Percentiles rank a stretch among this genome's conserved stretches.
Conservation (phyloP, 2,329 filamentous ascomycete genomes). For the Eutypella sp. region DNA sequence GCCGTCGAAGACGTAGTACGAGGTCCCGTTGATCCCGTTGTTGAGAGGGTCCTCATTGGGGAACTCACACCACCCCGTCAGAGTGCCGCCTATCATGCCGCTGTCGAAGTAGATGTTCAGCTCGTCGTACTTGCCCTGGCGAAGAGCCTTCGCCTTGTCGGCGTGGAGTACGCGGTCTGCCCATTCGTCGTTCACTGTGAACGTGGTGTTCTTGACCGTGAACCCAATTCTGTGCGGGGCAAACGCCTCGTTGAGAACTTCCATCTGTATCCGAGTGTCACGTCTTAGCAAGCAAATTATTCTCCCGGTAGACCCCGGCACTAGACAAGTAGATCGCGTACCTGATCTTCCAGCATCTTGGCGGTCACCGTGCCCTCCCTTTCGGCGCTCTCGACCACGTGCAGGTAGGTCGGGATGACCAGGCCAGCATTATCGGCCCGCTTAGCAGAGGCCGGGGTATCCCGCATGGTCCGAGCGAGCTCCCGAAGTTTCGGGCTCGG, state of each 20-base stretch:
- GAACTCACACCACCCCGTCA: not conserved
- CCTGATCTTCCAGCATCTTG: not conserved
- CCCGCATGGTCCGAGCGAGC: not conserved
- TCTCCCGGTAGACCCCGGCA: not conserved
- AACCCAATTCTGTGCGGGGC: constrained; percentile 1
- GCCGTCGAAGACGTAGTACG: constrained; percentile 11
- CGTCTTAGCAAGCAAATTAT: not conserved
- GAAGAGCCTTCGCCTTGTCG: not conserved
- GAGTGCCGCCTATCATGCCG: not conserved
- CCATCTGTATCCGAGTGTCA: not conserved
- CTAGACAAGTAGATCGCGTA: not conserved
- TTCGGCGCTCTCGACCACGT: not conserved
- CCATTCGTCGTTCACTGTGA: constrained; percentile 1
- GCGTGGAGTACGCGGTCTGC: constrained; percentile 1
- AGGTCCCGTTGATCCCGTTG: constrained; percentile 3
- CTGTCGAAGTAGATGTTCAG: constrained; percentile 4
- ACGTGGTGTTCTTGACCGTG: not conserved
- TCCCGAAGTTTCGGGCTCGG: not conserved
- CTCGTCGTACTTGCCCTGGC: constrained; percentile 1
- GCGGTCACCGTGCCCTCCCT: not conserved
- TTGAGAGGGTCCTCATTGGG: not conserved
- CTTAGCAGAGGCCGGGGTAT: not conserved
- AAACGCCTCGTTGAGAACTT: not conserved
- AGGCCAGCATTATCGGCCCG: not conserved
- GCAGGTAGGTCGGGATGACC: not conserved